phyloP scores from a whole-genome alignment of 306 rosid species.

The Prunus fruticosa region DNA sequence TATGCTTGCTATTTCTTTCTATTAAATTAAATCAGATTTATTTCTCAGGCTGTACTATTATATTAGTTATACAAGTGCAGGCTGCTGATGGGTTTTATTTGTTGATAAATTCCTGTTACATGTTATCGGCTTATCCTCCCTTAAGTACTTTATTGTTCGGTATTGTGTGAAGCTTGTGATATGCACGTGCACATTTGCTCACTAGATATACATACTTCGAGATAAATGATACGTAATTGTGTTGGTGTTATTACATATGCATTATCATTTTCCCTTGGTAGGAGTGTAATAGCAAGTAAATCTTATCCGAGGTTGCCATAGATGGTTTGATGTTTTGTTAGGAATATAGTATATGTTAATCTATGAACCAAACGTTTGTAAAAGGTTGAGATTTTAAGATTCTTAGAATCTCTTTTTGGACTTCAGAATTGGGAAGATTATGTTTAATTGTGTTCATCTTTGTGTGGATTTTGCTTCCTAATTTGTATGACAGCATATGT shows the following conservation, averaged over 20 bases:
- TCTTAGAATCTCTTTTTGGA: neutral
- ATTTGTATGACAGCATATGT: neutral
- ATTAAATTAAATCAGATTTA: neutral
- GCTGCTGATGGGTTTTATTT: neutral
- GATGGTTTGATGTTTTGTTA: neutral
- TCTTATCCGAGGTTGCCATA: neutral
- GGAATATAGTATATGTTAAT: neutral
- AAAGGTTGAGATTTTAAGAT: neutral
- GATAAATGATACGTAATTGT: neutral
- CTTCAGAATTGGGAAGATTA: neutral
- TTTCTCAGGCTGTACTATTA: neutral
- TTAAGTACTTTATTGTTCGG: neutral
- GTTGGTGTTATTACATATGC: neutral
- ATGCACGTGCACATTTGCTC: neutral
- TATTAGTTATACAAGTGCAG: neutral
- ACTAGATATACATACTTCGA: neutral
- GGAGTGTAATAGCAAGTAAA: slow-evolving; percentile 1
- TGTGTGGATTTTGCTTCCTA: neutral
- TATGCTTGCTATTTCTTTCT: neutral
- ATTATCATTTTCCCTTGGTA: neutral
- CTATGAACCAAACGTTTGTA: neutral
- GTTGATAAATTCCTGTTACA: neutral
- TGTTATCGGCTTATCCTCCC: neutral
- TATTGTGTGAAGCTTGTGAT: neutral
- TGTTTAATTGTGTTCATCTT: neutral